Base-by-base conservation (phyloP, 768 basidiomycete genomes). In the Podaxis sp. region DNA sequence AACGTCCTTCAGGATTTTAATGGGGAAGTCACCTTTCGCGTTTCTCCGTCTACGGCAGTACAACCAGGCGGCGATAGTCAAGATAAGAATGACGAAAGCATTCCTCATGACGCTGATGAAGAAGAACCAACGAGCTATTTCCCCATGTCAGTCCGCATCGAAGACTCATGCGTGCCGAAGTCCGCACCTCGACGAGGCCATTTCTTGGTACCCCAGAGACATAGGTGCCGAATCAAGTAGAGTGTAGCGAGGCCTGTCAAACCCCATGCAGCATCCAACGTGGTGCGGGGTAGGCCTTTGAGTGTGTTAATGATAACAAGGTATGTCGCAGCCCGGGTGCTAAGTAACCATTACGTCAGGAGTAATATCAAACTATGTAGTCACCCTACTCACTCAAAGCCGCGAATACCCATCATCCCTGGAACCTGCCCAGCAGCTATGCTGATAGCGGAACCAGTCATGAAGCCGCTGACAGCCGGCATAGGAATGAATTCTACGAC, bases 371-470 rank as follows among this genome's bases (percentile, higher is more conserved):
- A 8, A 15, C 15, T 29, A 37, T 36, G 15, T 29, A 5, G 12
- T 27, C 36, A 55, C 7, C 29, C 12, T 3, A 77, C 89, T 68
- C 64, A 93, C 92, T 91, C 82, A 72, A 97, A 93, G 27, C 88
- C 89, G 58, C 85, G 80, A 59, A 93, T 90, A 24, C 96, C 97
- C 80, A 99, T 86, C 50, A 99, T 74, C 0, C 89, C 90, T 1
- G 96, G 94, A 3, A 97, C 82, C 76, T 99, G 96, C 37, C 93
- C 87, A 17, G 87, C 81, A 15, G 87, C 89, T 68, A 98, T 98
- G 72, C 80, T 95, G 76, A 98, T 86, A 38, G 96, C 96, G n/a
- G 92, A 95, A 19, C 96, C 96, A 0, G 96, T 98, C 95, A 99
- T 97, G 78, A 96, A 93, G 19, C 90, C 90, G 67, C 88, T 90